Conservation (phyloP, 2,329 filamentous ascomycete species). For the Rutstroemia sp. region DNA sequence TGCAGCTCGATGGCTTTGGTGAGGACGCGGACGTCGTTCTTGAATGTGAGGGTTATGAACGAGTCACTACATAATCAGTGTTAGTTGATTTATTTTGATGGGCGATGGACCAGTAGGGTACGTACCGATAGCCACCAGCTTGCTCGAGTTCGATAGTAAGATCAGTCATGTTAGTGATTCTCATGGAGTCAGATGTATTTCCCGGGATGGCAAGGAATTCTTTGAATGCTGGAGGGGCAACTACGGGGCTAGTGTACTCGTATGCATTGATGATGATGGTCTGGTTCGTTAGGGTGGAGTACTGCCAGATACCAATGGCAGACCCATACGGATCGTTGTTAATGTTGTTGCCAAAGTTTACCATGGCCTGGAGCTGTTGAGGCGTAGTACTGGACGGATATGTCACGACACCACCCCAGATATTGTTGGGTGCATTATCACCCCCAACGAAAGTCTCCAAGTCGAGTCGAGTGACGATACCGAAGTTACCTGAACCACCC, state of each 20-base stretch:
- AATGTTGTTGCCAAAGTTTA: not conserved
- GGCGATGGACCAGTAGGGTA: not conserved
- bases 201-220: not conserved
- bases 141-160: not conserved
- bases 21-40: conserved; percentile 1
- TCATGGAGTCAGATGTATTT: conserved; percentile 1
- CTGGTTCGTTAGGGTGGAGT: not conserved
- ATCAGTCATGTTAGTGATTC: not conserved
- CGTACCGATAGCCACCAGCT: not conserved
- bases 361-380: not conserved
- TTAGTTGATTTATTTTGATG: not conserved
- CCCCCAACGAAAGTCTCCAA: conserved; percentile 31
- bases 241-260: not conserved
- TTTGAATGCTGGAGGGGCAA: not conserved
- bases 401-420: conserved; percentile 12
- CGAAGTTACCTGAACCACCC: conserved; percentile 38
- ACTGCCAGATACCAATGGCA: not conserved
- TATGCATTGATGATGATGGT: not conserved
- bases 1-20: conserved; percentile 1
- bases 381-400: not conserved
- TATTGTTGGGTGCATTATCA: not conserved
- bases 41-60: not conserved
- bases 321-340: not conserved
- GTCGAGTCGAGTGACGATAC: conserved; percentile 41
- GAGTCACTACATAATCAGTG: not conserved